Conservation (phyloP, 73 alveolate species). For the Symbiodinium natans region DNA sequence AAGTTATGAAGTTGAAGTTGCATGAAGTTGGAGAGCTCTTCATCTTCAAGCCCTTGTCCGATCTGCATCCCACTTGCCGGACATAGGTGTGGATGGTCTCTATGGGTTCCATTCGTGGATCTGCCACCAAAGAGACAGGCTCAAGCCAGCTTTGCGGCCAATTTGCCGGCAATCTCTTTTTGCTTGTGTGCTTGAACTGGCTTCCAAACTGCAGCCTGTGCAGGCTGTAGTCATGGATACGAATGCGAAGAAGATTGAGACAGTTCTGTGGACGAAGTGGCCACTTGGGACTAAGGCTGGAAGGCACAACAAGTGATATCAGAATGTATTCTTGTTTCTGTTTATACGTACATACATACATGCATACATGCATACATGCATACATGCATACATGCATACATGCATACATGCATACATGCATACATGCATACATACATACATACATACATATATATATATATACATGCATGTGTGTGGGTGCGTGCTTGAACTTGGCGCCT, state of each 20-base stretch:
- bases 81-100: conserved; percentile 87
- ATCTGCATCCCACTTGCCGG: not conserved
- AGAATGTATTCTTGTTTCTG: too few species aligned
- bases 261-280: conserved; percentile 85
- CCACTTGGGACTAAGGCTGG: not conserved
- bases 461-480: too few species aligned
- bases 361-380: too few species aligned
- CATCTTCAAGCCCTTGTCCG: not conserved
- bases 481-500: too few species aligned
- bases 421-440: too few species aligned
- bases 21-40: not conserved
- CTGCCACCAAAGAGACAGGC: conserved; percentile 83
- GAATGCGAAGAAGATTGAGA: conserved; percentile 82
- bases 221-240: conserved; percentile 50
- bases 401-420: too few species aligned
- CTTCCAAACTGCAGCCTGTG: not conserved
- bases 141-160: not conserved
- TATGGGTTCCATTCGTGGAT: conserved; percentile 74
- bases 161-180: not conserved
- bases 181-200: not conserved
- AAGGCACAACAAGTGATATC: not conserved
- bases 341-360: too few species aligned
- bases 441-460: too few species aligned
- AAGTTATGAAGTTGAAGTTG: not conserved
- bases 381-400: too few species aligned